phyloP scores from a whole-genome alignment of 1,284 basidiomycete genomes.

The Crucibulum parvulum region DNA sequence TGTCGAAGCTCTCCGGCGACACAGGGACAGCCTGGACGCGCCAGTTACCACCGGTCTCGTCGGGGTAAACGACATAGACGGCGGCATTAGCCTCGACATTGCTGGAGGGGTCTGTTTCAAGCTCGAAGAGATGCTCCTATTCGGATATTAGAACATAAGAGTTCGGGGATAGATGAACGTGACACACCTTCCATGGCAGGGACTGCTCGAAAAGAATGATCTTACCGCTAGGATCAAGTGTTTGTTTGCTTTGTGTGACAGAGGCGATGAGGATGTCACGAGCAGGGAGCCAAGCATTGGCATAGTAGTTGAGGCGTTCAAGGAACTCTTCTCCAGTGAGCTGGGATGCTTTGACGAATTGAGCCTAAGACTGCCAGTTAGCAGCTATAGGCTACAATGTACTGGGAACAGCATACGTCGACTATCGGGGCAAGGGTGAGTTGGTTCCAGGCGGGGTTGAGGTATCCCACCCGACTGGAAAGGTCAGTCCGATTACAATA shows the following conservation, averaged over 20 bases:
- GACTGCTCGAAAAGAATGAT: constrained; percentile 87
- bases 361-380: constrained; percentile 50
- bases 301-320: constrained; percentile 82
- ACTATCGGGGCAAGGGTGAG: constrained; percentile 62
- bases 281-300: constrained; percentile 92
- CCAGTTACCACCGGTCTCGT: constrained; percentile 84
- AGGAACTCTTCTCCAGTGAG: constrained; percentile 92
- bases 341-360: constrained; percentile 82
- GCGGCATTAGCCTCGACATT: constrained; percentile 56
- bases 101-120: constrained; percentile 69
- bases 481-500: constrained; percentile 86
- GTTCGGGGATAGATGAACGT: background rate
- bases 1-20: constrained; percentile 85
- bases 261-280: constrained; percentile 81
- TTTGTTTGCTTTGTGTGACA: constrained; percentile 62
- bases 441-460: constrained; percentile 96
- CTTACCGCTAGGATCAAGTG: constrained; percentile 75
- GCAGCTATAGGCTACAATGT: constrained; percentile 1
- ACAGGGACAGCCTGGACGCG: constrained; percentile 93
- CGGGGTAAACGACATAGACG: constrained; percentile 92
- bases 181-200: constrained; percentile 85
- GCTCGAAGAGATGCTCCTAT: constrained; percentile 91
- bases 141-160: constrained; percentile 3
- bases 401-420: constrained; percentile 57
- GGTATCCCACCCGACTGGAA: constrained; percentile 77